Conservation (phyloP, 148 eudicot species). For the Vaccinium vitisidaea region DNA sequence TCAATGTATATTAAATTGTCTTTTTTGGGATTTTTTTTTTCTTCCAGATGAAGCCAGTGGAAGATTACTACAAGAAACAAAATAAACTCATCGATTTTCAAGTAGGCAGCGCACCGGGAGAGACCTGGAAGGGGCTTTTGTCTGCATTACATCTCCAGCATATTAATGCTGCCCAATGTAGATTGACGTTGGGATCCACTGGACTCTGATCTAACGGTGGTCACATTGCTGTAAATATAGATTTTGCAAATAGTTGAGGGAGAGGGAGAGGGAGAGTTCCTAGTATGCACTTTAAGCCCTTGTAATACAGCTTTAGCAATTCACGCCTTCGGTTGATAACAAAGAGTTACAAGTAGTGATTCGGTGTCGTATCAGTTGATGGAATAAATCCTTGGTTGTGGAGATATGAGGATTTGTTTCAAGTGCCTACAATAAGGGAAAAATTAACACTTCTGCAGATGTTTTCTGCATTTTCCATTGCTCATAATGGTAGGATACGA, state of each 20-base stretch:
- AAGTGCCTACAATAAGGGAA: not conserved
- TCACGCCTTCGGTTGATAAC: not conserved
- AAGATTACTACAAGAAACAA: conserved; percentile 74
- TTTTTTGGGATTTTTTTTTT: not conserved
- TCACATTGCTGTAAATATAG: conserved; percentile 8
- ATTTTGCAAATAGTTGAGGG: not conserved
- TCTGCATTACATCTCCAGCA: conserved; percentile 71
- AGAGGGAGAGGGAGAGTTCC: not conserved
- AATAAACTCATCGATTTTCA: conserved; percentile 68
- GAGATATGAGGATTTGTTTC: too few relatives aligned
- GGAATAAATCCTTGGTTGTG: not conserved
- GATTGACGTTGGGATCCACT: conserved; percentile 8
- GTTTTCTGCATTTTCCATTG: not conserved
- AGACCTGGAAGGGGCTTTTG: conserved; percentile 74
- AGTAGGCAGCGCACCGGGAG: conserved; percentile 61
- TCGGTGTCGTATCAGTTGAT: not conserved
- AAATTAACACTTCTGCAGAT: not conserved
- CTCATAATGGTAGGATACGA: not conserved
- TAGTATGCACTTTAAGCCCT: not conserved
- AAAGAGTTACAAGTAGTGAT: not conserved
- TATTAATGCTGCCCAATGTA: conserved; percentile 34
- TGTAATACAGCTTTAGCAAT: conserved; percentile 2
- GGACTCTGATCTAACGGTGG: not conserved
- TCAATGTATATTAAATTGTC: not conserved
- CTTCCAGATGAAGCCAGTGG: conserved; percentile 58